Conservation (phyloP, 345 rosid species). For the Theobroma cacao region DNA sequence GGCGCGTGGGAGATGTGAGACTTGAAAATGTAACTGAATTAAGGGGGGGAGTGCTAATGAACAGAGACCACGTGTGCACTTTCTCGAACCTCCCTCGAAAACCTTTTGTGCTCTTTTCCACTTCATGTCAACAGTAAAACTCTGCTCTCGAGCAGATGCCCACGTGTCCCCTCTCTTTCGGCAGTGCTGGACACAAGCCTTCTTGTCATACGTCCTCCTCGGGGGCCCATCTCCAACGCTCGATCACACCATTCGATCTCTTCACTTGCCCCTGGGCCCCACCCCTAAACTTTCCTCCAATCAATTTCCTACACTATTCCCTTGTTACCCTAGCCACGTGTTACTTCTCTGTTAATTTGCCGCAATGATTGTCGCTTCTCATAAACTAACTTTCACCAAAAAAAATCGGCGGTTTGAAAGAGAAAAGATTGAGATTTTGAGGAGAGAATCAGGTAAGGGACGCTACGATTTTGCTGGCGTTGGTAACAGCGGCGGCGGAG, state of each 20-base stretch:
- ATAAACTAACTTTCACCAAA: not conserved
- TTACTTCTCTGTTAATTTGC: conserved; percentile 19
- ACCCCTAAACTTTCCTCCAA: conserved; percentile 24
- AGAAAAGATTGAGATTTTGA: not conserved
- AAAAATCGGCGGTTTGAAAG: not conserved
- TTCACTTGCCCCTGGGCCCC: conserved; percentile 19
- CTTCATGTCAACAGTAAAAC: not conserved
- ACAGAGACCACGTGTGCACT: conserved; percentile 27
- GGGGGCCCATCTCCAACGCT: not conserved
- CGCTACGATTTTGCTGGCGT: not conserved
- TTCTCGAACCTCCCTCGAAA: conserved; percentile 30
- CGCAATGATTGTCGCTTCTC: conserved; percentile 17
- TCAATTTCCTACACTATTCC: not conserved
- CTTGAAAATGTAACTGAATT: not conserved
- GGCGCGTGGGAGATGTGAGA: conserved; percentile 10
- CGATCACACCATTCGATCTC: not conserved
- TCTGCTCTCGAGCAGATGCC: not conserved
- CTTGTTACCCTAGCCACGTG: conserved; percentile 53
- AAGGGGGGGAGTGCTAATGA: conserved; percentile 2
- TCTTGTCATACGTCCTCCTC: not conserved
- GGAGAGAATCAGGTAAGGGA: not conserved
- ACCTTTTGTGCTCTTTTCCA: not conserved
- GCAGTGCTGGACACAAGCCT: conserved; percentile 11
- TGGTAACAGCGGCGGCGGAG: conserved; percentile 2
- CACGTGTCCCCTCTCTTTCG: conserved; percentile 28